Evolutionary conservation across 352 stramenopile species (phyloP).

Genomic region (Plasmopara halstedii): DNA sequence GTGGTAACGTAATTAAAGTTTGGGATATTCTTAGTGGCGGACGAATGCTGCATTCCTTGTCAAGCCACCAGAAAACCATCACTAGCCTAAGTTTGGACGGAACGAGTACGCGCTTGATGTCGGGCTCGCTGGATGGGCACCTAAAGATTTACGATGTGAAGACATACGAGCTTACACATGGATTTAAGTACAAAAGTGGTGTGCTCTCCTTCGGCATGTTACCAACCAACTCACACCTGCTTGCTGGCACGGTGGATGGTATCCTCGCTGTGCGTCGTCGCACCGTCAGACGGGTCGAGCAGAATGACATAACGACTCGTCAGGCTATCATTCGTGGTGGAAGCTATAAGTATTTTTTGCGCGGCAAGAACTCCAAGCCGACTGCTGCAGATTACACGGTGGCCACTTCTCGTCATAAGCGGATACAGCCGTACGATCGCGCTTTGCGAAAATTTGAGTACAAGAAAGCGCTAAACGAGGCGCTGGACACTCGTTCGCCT

Average conservation of each 20-base stretch:
- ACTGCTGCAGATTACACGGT: slow-evolving; percentile 70
- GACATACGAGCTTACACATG: slow-evolving; percentile 86
- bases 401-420: slow-evolving; percentile 76
- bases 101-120: slow-evolving; percentile 83
- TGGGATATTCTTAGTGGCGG: slow-evolving; percentile 89
- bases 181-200: slow-evolving; percentile 83
- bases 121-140: slow-evolving; percentile 85
- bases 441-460: slow-evolving; percentile 94
- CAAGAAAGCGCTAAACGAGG: slow-evolving; percentile 92
- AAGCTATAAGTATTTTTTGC: slow-evolving; percentile 88
- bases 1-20: slow-evolving; percentile 87
- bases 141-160: slow-evolving; percentile 92
- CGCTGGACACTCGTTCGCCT: slow-evolving; percentile 86
- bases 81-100: slow-evolving; percentile 85
- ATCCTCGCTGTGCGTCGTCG: slow-evolving; percentile 79
- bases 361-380: slow-evolving; percentile 79
- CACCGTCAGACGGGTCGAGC: slow-evolving; percentile 58
- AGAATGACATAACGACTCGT: slow-evolving; percentile 56
- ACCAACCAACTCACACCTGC: slow-evolving; percentile 76
- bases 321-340: slow-evolving; percentile 71
- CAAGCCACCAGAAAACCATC: slow-evolving; percentile 92
- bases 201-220: slow-evolving; percentile 80
- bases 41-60: slow-evolving; percentile 82
- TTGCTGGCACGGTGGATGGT: slow-evolving; percentile 67
- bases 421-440: slow-evolving; percentile 89